Evolutionary conservation across 495 filamentous ascomycete genomes (phyloP).

Genomic region (Penicillium pancosmium): DNA sequence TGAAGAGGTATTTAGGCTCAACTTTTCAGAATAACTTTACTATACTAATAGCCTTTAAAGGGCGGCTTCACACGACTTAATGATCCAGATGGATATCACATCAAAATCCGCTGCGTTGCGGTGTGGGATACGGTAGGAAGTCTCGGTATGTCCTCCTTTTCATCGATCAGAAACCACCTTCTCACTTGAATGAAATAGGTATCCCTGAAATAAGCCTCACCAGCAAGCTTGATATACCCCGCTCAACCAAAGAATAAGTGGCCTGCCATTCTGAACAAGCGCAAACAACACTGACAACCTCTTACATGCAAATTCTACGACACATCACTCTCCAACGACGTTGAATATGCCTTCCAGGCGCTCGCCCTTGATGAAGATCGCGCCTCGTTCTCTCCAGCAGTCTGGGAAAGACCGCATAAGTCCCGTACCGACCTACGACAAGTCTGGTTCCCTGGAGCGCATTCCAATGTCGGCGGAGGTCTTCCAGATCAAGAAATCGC

Average conservation of each 20-base stretch:
- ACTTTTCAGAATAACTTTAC: background rate
- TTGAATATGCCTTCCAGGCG: slow-evolving; percentile 73
- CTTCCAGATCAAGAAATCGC: slow-evolving; percentile 61
- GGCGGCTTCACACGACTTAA: slow-evolving; percentile 40
- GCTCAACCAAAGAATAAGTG: slow-evolving; percentile 50
- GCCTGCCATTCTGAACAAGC: background rate
- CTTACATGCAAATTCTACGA: slow-evolving; percentile 58
- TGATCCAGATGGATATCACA: slow-evolving; percentile 38
- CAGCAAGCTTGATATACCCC: slow-evolving; percentile 41
- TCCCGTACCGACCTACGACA: slow-evolving; percentile 60
- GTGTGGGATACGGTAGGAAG: slow-evolving; percentile 67
- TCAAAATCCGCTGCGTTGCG: slow-evolving; percentile 54
- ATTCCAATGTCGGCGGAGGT: slow-evolving; percentile 68
- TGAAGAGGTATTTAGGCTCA: slow-evolving; percentile 18
- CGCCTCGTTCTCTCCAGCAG: slow-evolving; percentile 61
- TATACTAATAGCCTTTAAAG: slow-evolving; percentile 13
- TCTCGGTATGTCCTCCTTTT: slow-evolving; percentile 23
- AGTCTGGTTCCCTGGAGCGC: slow-evolving; percentile 73
- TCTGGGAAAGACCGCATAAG: slow-evolving; percentile 60
- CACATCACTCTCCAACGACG: slow-evolving; percentile 55
- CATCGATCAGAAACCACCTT: background rate
- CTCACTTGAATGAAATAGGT: slow-evolving; percentile 22
- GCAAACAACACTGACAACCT: slow-evolving; percentile 11
- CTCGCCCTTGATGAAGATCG: slow-evolving; percentile 73
- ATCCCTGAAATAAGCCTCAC: slow-evolving; percentile 46